Conservation (phyloP, 2,329 filamentous ascomycete genomes). For the Simplicillium sp. region DNA sequence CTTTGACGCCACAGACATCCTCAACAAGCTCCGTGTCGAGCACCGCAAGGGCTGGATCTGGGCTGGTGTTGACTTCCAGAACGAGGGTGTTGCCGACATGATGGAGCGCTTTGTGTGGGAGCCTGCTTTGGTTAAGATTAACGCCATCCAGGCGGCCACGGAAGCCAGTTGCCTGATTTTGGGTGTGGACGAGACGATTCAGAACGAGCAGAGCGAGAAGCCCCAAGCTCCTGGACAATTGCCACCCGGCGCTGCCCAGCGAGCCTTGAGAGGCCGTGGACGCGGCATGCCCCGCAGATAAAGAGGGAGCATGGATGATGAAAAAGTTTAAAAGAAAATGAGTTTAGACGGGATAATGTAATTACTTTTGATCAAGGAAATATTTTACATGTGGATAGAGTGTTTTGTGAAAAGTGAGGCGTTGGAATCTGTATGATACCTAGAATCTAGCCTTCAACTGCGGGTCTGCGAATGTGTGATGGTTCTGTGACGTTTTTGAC, state of each 20-base stretch:
- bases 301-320: conserved; percentile 5
- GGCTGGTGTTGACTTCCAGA: conserved; percentile 91
- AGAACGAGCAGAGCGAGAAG: conserved; percentile 85
- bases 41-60: conserved; percentile 88
- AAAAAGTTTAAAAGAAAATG: conserved; percentile 7
- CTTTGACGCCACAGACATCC: conserved; percentile 95
- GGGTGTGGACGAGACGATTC: conserved; percentile 96
- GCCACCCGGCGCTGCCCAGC: conserved; percentile 76
- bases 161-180: conserved; percentile 94
- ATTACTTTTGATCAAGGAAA: conserved; percentile 1
- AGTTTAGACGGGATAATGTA: conserved; percentile 1
- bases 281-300: conserved; percentile 84
- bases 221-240: conserved; percentile 72
- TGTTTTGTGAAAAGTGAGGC: conserved; percentile 10
- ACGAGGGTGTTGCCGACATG: conserved; percentile 90
- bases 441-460: conserved; percentile 7
- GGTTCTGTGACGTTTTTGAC: too few relatives aligned
- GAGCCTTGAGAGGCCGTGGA: conserved; percentile 74
- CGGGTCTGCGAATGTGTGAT: too few relatives aligned
- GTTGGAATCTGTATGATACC: conserved; percentile 26
- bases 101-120: conserved; percentile 97
- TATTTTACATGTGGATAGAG: conserved; percentile 8
- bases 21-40: conserved; percentile 92
- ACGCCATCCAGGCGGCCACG: conserved; percentile 90
- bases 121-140: conserved; percentile 90